Conservation (phyloP, 148 eudicot genomes). For the Pouteria glomerata region DNA sequence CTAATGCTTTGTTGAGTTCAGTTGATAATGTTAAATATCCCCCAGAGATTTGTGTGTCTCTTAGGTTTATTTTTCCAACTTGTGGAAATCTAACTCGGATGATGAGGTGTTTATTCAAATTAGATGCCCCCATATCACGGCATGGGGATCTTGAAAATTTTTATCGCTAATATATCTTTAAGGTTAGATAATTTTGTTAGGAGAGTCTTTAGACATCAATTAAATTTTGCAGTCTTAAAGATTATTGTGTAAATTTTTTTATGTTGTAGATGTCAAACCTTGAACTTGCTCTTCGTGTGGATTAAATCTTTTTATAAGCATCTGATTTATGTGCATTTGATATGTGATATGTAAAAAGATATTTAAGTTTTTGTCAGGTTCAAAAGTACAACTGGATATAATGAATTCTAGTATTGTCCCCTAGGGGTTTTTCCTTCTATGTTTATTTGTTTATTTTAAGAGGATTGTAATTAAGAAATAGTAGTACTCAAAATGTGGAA, state of each 20-base stretch:
- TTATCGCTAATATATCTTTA: not conserved
- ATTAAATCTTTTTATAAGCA: not conserved
- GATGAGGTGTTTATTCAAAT: not conserved
- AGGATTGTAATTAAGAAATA: not conserved
- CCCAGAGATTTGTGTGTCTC: not conserved
- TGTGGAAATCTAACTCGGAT: not conserved
- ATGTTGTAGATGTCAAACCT: not conserved
- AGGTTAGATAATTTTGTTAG: not conserved
- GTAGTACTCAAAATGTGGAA: not conserved
- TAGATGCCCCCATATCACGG: not conserved
- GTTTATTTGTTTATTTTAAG: not conserved
- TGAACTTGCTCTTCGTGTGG: not conserved
- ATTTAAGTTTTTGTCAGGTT: not conserved
- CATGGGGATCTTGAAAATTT: conserved; percentile 10
- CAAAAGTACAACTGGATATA: not conserved
- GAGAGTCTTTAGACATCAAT: too few species aligned
- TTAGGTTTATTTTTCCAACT: not conserved
- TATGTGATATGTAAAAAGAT: not conserved
- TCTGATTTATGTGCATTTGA: not conserved
- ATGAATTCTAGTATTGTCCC: not conserved
- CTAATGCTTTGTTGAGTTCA: too few species aligned
- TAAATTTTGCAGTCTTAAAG: too few species aligned
- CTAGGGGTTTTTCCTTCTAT: not conserved
- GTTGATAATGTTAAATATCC: not conserved
- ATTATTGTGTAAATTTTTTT: not conserved